phyloP scores from a whole-genome alignment of 768 basidiomycete genomes.

The Boletus speciosus region DNA sequence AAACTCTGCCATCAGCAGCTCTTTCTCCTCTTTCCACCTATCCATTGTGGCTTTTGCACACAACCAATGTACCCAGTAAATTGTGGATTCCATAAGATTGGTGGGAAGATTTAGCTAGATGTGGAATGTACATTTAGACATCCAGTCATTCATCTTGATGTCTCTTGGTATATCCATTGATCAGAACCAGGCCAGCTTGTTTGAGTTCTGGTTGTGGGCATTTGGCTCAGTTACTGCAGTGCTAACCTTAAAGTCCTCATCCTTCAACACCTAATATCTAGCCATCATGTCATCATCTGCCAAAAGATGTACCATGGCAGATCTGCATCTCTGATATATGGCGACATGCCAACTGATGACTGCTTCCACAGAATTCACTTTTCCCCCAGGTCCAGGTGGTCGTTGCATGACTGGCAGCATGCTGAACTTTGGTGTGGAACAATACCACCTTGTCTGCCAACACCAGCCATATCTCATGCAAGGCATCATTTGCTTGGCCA shows the following conservation, averaged over 20 bases:
- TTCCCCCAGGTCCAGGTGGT: not conserved
- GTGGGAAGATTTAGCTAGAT: too few relatives aligned
- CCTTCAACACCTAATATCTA: not conserved
- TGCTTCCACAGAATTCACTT: not conserved
- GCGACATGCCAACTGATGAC: not conserved
- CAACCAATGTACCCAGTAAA: too few relatives aligned
- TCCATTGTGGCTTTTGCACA: too few relatives aligned
- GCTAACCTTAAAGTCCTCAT: not conserved
- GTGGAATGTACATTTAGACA: too few relatives aligned
- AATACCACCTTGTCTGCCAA: not conserved
- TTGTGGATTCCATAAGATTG: too few relatives aligned
- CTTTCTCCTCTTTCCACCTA: too few relatives aligned
- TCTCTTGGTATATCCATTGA: too few relatives aligned
- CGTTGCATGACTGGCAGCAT: not conserved
- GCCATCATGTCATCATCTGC: not conserved
- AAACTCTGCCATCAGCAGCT: too few relatives aligned
- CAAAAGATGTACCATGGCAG: not conserved
- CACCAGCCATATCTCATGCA: not conserved
- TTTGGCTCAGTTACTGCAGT: not conserved
- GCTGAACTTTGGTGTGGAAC: not conserved
- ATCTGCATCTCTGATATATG: not conserved
- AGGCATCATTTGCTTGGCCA: too few relatives aligned
- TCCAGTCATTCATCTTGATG: too few relatives aligned
- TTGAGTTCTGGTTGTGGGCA: too few relatives aligned
- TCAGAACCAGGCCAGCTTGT: too few relatives aligned